Evolutionary conservation across 306 rosid species (phyloP).

Genomic region (Senna siamea): DNA sequence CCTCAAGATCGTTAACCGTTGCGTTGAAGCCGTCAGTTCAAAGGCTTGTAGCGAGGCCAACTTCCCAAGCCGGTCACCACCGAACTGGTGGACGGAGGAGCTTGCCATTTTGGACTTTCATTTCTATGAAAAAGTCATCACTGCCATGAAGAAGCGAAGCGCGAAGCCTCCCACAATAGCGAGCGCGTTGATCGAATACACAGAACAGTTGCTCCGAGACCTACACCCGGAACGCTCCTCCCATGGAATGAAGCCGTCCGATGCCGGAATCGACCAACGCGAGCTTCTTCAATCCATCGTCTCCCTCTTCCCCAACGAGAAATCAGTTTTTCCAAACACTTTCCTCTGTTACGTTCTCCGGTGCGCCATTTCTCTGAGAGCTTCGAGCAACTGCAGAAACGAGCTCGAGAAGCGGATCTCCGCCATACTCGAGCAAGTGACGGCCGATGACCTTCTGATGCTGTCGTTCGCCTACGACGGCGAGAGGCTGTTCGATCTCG

Average conservation of each 20-base stretch:
- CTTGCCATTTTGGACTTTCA: conserved; percentile 58
- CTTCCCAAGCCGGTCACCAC: conserved; percentile 72
- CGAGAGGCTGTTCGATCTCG: conserved; percentile 73
- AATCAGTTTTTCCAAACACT: conserved; percentile 66
- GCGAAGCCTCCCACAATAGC: conserved; percentile 55
- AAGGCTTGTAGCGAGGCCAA: conserved; percentile 71
- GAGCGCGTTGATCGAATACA: conserved; percentile 67
- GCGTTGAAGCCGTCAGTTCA: conserved; percentile 55
- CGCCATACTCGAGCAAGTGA: conserved; percentile 67
- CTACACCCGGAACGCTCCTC: conserved; percentile 81
- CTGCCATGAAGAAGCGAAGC: conserved; percentile 64
- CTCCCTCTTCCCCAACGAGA: conserved; percentile 71
- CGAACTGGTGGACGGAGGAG: conserved; percentile 92
- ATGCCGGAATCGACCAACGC: conserved; percentile 45
- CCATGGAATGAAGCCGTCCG: conserved; percentile 18
- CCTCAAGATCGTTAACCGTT: conserved; percentile 57
- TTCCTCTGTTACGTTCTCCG: conserved; percentile 84
- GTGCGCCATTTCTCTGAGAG: conserved; percentile 57
- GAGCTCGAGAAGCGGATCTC: conserved; percentile 74
- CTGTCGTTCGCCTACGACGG: conserved; percentile 73
- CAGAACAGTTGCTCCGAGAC: conserved; percentile 69
- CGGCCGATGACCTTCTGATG: conserved; percentile 70
- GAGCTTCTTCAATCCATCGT: conserved; percentile 61
- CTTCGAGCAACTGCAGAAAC: conserved; percentile 54
- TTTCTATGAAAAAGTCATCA: conserved; percentile 54